These are phyloP conservation scores for Poa annua DNA, from an alignment of 176 grass and related monocot species.

Conservation along the genomic window DNA sequence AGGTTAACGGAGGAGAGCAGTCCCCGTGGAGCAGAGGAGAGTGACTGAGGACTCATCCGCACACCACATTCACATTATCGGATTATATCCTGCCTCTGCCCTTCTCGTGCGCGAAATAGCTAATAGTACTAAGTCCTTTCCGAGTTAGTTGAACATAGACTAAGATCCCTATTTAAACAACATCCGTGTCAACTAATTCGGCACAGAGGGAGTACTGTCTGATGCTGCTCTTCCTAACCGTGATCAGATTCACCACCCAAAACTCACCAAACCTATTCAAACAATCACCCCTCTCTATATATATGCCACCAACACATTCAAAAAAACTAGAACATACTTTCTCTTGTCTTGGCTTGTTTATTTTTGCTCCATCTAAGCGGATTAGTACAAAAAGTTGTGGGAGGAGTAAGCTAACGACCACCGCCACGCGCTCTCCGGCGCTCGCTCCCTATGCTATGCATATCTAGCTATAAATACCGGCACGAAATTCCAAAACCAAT, in stretches of 20 bases:
- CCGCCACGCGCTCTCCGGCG: too few species aligned
- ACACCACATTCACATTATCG: background rate
- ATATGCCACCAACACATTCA: background rate
- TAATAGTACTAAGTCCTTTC: too few species aligned
- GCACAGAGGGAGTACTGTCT: too few species aligned
- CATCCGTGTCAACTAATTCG: too few species aligned
- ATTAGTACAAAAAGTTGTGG: too few species aligned
- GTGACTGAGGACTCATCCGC: background rate
- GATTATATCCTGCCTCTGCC: background rate
- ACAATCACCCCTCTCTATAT: background rate
- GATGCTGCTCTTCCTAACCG: slow-evolving; percentile 29
- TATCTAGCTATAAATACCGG: background rate
- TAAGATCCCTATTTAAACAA: too few species aligned
- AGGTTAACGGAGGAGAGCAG: slow-evolving; percentile 5
- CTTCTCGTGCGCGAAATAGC: background rate
- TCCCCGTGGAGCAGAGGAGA: background rate
- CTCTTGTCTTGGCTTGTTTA: too few species aligned
- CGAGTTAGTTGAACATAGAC: too few species aligned
- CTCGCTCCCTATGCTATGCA: background rate
- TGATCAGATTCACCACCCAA: slow-evolving; percentile 57
- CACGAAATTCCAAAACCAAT: background rate
- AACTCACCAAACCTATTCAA: slow-evolving; percentile 32
- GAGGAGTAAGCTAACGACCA: too few species aligned
- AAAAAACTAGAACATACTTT: too few species aligned
- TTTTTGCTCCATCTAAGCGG: too few species aligned